Evolutionary conservation across 2,329 filamentous ascomycete genomes (phyloP), one percentile per base, ranked within the genome.

Genomic region (Phoma sp.): DNA sequence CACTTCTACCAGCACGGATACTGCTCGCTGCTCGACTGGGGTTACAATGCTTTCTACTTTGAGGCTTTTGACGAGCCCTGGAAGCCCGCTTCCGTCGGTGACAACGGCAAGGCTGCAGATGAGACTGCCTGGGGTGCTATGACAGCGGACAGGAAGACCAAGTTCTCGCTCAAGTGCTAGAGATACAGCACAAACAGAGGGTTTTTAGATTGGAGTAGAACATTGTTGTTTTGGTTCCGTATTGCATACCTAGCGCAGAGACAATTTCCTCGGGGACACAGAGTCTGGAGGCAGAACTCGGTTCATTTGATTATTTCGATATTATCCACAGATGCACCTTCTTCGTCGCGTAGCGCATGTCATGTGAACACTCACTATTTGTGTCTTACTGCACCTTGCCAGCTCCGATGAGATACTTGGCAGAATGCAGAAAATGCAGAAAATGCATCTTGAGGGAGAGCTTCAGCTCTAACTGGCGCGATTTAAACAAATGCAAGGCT

Each of bases 11-110:
- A 83, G 64, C 71, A 83, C 40, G 84, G 81, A 59, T 82, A 89
- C 66, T 90, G 88, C 72, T 82, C 81, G 46, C 81, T 88, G 67
- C 75, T 89, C 32, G 79, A 79, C 59, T 89, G 85, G 84, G 85
- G 85, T 56, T 80, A 86, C 59, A 88, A 89, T 65, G 83, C 86
- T 50, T 90, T 90, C 77, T 88, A 84, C 76, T 90, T 90, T 63
- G 87, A 90, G 79, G 87, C 87, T 38, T 89, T 88, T 64, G 87
- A 89, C 64, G 88, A 90, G 82, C 78, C 82, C 55, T 89, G 86
- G 85, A 90, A 90, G 83, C 86, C 87, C 48, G 72, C 79, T 39
- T 83, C 81, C 60, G 75, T 82, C 57, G 87, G 88, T 65, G 82
- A 88, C 69, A 84, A 86, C 66, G 87, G 87, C 59, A 73, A 82